phyloP scores from a whole-genome alignment of 2,329 filamentous ascomycete species.

The Clonostachys byssicola region DNA sequence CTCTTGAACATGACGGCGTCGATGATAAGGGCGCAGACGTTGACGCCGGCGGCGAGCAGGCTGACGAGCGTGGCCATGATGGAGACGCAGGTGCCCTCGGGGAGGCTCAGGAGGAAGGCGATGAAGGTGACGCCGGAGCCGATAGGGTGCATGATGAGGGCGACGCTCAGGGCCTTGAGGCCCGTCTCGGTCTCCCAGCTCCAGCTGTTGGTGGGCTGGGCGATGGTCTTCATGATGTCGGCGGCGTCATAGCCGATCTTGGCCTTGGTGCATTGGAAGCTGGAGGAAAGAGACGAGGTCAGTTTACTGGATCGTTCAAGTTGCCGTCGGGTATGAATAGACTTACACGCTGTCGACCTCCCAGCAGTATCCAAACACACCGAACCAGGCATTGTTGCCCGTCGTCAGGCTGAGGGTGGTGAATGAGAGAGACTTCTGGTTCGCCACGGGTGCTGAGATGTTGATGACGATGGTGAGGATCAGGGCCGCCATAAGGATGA shows the following conservation, averaged over 20 bases:
- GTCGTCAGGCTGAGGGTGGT: conserved; percentile 42
- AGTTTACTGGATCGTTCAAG: not conserved
- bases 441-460: conserved; percentile 55
- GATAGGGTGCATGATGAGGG: conserved; percentile 60
- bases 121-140: conserved; percentile 53
- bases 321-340: not conserved
- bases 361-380: conserved; percentile 57
- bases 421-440: conserved; percentile 42
- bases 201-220: conserved; percentile 32
- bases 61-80: conserved; percentile 46
- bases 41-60: conserved; percentile 42
- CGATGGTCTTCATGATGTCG: conserved; percentile 30
- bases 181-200: conserved; percentile 26
- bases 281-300: not conserved
- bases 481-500: conserved; percentile 49
- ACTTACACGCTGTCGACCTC: conserved; percentile 7
- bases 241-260: conserved; percentile 54
- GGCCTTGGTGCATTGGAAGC: conserved; percentile 28
- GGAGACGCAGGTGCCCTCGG: conserved; percentile 31
- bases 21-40: conserved; percentile 41
- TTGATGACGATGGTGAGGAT: conserved; percentile 54
- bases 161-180: conserved; percentile 44
- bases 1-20: conserved; percentile 57
- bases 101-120: conserved; percentile 39
- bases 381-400: conserved; percentile 43